Base-by-base conservation (phyloP, 2,329 filamentous ascomycete species). In the Penicillium sp. region DNA sequence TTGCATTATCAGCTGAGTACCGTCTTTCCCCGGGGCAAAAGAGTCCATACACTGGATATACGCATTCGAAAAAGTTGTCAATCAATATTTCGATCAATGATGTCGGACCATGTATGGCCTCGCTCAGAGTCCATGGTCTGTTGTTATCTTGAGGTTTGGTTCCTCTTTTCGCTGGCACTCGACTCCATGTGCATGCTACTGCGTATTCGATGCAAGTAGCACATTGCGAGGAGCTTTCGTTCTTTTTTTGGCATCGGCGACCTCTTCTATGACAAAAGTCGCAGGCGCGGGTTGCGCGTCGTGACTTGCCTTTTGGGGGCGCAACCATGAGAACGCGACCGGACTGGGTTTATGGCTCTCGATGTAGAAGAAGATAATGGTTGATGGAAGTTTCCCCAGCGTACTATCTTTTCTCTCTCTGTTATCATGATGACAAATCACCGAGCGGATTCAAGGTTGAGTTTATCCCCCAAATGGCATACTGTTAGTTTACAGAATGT, bases 161-260 rank as follows among this genome's bases (percentile, higher is more conserved):
- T 1, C 52, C 52, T 47, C 45, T 40, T 24, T 47, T 47, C 38
- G 28, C 43, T 42, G 45, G 42, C 12, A 47, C 21, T 20, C 52
- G 52, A 14, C 52, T 55, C 52, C 42, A 40, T 12, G 52, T 55
- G 46, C 52, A 55, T 33, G 42, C 43, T 20, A 55, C 52, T 40
- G 43, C 52, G 23, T 47, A 55, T 18, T 55, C 45, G 20, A 40
- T 48, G 33, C 52, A 55, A 26, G 52, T 55, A n/a, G n/a, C 23
- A 24, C 52, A 47, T 35, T 53, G 50, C 20, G 42, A 26, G 18
- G 50, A 35, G 28, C 26, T 35, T 46, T 46, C 50, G 20, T 21
- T 11, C 9, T 21, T n/a, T 35, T 30, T 53, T 42, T 53, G 33
- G 23, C 52, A 55, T 4, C 45, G 28, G 16, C 42, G 52, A 35